A percentile compares a stretch with the other conserved stretches of the same genome.
phyloP scores from a whole-genome alignment of 768 basidiomycete genomes.

The Trametes cinnabarina region DNA sequence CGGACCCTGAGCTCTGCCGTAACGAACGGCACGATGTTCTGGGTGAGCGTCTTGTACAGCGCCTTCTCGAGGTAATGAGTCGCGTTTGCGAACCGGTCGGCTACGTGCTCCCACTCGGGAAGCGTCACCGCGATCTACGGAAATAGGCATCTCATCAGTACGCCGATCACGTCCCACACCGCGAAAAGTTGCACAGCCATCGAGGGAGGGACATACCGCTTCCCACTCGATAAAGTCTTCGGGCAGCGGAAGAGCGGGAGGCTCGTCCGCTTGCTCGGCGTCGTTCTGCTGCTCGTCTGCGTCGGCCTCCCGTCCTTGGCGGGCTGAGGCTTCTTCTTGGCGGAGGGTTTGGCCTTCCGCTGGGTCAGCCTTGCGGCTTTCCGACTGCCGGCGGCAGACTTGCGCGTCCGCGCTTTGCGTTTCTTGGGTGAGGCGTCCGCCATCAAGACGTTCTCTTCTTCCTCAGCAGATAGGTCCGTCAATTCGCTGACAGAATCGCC shows the following conservation, averaged over 20 bases:
- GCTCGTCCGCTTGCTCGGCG: conserved; percentile 24
- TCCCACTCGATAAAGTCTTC: conserved; percentile 86
- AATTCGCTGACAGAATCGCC: conserved; percentile 70
- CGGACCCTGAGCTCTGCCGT: conserved; percentile 64
- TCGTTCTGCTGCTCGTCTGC: conserved; percentile 2
- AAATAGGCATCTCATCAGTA: background rate
- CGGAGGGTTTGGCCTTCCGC: background rate
- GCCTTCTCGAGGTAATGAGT: conserved; percentile 80
- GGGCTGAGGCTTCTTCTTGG: background rate
- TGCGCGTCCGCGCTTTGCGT: background rate
- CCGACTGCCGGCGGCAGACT: background rate
- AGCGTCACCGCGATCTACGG: conserved; percentile 77
- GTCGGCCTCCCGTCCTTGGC: background rate
- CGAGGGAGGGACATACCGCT: conserved; percentile 57
- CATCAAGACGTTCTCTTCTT: conserved; percentile 24
- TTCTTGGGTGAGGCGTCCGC: conserved; percentile 14
- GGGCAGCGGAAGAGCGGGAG: conserved; percentile 30
- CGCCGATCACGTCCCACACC: background rate
- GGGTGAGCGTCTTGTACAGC: conserved; percentile 64
- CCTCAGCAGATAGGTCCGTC: conserved; percentile 70
- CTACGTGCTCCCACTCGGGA: conserved; percentile 81
- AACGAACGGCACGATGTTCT: conserved; percentile 69
- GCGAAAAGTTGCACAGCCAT: background rate
- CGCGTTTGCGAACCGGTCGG: conserved; percentile 70
- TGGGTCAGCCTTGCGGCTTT: conserved; percentile 1